A percentile compares a stretch with the other conserved stretches of the same genome.
phyloP scores from a whole-genome alignment of 768 basidiomycete genomes.

The Leucocoprinus sp. region DNA sequence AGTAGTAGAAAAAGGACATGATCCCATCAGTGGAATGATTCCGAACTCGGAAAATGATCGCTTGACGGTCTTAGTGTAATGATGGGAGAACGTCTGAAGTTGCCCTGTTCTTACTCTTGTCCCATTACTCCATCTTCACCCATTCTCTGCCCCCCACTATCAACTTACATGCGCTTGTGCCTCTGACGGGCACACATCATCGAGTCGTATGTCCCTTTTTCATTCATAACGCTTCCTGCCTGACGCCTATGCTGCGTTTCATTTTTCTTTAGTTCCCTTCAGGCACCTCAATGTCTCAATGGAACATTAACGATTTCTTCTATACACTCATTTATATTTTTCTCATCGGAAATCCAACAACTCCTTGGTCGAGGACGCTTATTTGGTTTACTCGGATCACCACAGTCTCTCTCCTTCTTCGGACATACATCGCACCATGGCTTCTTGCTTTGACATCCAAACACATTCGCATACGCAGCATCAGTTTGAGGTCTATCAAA shows the following conservation, averaged over 20 bases:
- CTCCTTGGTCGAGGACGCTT: constrained; percentile 33
- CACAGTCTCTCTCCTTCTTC: constrained; percentile 48
- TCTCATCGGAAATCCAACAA: constrained; percentile 23
- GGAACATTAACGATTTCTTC: constrained; percentile 3
- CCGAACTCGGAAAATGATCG: constrained; percentile 5
- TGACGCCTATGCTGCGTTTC: neutral
- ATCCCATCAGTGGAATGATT: neutral
- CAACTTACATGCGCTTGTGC: neutral
- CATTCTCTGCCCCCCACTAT: neutral
- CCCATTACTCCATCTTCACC: neutral
- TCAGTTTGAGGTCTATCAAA: constrained; percentile 71
- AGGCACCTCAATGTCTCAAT: constrained; percentile 6
- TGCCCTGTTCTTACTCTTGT: neutral
- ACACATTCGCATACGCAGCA: constrained; percentile 59
- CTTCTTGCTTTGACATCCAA: constrained; percentile 52
- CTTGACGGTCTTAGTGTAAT: neutral
- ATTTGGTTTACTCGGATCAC: constrained; percentile 44
- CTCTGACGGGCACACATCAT: neutral
- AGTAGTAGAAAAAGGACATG: neutral
- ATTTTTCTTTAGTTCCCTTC: neutral
- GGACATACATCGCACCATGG: constrained; percentile 62
- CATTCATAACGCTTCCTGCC: neutral
- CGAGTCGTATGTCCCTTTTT: neutral
- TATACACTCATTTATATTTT: constrained; percentile 16
- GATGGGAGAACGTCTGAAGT: neutral